Base-by-base conservation (phyloP, 805 yeast species). In the Teunomyces funiuensis region DNA sequence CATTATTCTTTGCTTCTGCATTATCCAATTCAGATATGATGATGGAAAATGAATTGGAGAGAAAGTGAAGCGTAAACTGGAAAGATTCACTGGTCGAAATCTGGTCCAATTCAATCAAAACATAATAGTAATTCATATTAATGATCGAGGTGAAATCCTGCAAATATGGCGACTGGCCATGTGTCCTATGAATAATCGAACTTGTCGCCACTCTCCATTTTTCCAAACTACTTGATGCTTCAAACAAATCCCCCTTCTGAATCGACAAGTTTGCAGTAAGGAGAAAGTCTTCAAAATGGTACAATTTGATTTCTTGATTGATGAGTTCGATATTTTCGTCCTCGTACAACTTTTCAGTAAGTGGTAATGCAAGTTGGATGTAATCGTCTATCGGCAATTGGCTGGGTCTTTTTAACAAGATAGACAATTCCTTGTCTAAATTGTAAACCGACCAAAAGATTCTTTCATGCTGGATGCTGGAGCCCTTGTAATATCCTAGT, bases 51-150 rank as follows among this genome's bases (percentile, higher is more conserved):
- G 67, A 65, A 47, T 65, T 66, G 17, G 69, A 64, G 30, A 70
- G 53, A 44, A 69, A 70, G 44, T 70, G 74, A 13, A 68, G 54
- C 6, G 72, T 61, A 48, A 69, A 69, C 45, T 69, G 74, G 36
- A 60, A 60, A 38, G 66, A 61, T 42, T 69, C 68, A 13, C 65
- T 61, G 4, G 61, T 43, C 7, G 70, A 63, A 2, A 68, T 43
- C 49, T 67, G 73, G 51, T 70, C 74, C 19, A 71, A 47, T 49
- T 71, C 75, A 17, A 69, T 62, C 26, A 61, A 50, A 16, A 70
- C 49, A 46, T 65, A 71, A 46, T 64, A 69, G 50, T 65, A 69
- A 46, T 67, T 61, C 42, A 69, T 48, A 46, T 70, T 66, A 13
- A 65, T 54, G 27, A 61, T 44, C 2, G 69, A 58, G 8, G 65